Evolutionary conservation across 2,329 filamentous ascomycete species (phyloP).

Genomic region (Diaporthe citriasiana): DNA sequence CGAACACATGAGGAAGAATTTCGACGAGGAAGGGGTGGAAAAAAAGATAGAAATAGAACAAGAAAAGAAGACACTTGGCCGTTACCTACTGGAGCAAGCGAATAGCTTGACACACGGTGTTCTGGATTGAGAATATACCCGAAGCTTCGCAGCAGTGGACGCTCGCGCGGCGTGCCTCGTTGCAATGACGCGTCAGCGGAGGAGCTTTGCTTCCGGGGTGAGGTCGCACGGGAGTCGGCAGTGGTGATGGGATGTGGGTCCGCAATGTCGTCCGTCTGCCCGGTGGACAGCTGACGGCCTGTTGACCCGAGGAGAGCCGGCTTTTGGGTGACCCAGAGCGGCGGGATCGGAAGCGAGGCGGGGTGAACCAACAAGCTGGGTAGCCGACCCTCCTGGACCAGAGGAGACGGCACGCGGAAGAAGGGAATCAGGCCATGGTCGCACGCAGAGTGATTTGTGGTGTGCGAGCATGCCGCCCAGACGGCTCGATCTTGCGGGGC

Average conservation of each 20-base stretch:
- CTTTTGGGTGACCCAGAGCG: constrained; percentile 10
- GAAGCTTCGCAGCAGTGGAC: neutral
- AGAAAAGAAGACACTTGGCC: too few species aligned
- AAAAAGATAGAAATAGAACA: neutral
- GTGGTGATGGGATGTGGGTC: neutral
- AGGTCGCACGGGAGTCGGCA: neutral
- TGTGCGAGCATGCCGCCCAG: neutral
- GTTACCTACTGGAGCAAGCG: neutral
- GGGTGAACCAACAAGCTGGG: constrained; percentile 27
- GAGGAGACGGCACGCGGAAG: neutral
- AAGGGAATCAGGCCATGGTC: constrained; percentile 14
- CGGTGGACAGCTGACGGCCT: constrained; percentile 14
- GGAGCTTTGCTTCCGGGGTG: neutral
- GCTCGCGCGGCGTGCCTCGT: neutral
- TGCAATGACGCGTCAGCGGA: neutral
- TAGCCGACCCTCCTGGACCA: constrained; percentile 15
- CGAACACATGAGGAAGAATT: neutral
- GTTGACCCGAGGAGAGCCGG: constrained; percentile 27
- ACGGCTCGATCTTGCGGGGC: neutral
- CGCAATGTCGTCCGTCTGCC: constrained; percentile 2
- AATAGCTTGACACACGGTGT: neutral
- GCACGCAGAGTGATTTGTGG: neutral
- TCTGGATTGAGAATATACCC: neutral
- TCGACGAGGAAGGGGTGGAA: neutral
- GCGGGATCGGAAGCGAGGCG: constrained; percentile 29